Conservation (phyloP, 257 asterid species). For the Jaltomata sinuosa region DNA sequence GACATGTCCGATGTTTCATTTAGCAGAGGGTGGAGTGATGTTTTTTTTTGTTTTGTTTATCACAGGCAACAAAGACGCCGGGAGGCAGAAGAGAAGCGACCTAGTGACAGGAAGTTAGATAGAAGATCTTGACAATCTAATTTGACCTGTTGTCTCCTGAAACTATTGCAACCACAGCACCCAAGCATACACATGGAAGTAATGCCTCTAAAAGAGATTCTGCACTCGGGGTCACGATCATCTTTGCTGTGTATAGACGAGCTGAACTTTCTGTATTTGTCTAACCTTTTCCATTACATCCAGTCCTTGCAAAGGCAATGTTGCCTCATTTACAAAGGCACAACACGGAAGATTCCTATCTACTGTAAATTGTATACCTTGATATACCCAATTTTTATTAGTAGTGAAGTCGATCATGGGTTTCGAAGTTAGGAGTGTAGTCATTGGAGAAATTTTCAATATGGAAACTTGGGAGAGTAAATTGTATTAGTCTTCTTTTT, state of each 20-base stretch:
- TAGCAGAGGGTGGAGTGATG: not conserved
- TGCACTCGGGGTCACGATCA: not conserved
- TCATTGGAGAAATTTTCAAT: not conserved
- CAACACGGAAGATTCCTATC: not conserved
- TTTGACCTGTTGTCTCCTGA: not conserved
- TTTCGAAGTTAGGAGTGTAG: not conserved
- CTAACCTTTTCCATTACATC: not conserved
- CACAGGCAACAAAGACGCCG: slow-evolving; percentile 32
- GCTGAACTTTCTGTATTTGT: not conserved
- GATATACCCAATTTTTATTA: not conserved
- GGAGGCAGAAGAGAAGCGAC: slow-evolving; percentile 30
- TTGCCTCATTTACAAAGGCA: not conserved
- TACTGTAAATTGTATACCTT: not conserved
- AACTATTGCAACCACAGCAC: not conserved
- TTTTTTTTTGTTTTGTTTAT: not conserved
- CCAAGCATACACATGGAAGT: not conserved
- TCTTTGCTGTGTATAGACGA: not conserved
- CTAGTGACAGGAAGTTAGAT: slow-evolving; percentile 28
- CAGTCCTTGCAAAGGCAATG: not conserved
- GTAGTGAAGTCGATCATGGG: not conserved
- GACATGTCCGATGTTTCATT: not conserved
- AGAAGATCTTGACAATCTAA: slow-evolving; percentile 25
- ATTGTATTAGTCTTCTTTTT: not conserved
- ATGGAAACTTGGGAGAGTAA: not conserved
- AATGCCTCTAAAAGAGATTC: not conserved